Base-by-base conservation (phyloP, 2,329 filamentous ascomycete genomes). In the Leptographium galeiforme region DNA sequence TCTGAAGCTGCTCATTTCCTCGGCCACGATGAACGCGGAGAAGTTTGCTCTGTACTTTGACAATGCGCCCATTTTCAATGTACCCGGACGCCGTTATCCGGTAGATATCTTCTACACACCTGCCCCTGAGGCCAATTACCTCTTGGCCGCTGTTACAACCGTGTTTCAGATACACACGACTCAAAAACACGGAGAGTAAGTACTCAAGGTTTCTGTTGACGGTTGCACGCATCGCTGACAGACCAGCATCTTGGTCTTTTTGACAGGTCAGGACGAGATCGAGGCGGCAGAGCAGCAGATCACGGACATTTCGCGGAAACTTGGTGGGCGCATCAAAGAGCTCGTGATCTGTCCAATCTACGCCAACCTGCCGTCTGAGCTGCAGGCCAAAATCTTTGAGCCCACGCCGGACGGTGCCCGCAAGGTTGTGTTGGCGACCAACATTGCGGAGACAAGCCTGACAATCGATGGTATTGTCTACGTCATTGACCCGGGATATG, bases 401-500 rank as follows among this genome's bases (percentile, higher is more conserved):
- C 89, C 90, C 0, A 95, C 91, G 0, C 91, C 93, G 0, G 80
- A 85, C 0, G 84, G 84, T 18, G 84, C 87, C 0, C 79, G 93
- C 33, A 98, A 97, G 65, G 89, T 97, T 0, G 89, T 98, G 0
- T 71, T 97, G 40, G 89, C 91, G 0, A 97, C 93, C 2, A 98
- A 98, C 64, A 97, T 98, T 66, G 93, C 93, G 2, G 93, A 98
- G 67, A 98, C 93, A 0, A 89, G 83, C 72, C 71, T 98, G 63
- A 98, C 93, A 0, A 95, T 98, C 55, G 90, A 97, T 64, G 91
- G 90, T 16, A 95, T 97, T 56, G 86, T 91, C 10, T 96, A 94
- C 65, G 93, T 97, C 39, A 95, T 97, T 56, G 93, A 98, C 61
- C 87, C 87, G 0, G 93, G 93, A 0, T 95, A 94, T 59, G 89